Base-by-base conservation (phyloP, 352 stramenopile genomes). In the Globisporangium nagaii region DNA sequence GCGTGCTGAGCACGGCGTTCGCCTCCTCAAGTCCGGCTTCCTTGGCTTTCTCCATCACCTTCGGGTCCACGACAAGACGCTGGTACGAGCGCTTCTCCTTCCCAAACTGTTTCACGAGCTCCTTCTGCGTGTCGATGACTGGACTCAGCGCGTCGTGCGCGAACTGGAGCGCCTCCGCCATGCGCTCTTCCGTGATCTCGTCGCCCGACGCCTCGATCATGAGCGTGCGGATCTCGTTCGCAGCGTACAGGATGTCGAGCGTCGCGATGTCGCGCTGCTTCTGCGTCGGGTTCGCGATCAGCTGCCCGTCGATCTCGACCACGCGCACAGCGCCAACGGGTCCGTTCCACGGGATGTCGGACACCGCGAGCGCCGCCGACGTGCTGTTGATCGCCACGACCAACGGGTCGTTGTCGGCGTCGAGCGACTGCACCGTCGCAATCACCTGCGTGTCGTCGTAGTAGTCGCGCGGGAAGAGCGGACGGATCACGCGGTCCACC, bases 401-500 rank as follows among this genome's bases (percentile, higher is more conserved):
- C 8, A 96, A 75, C 30, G 86, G 78, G 57, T 97, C 88, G 54
- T 94, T 91, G 53, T 84, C 66, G 6, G 78, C 59, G 48, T 96
- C 87, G 25, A 92, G 75, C 35, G 85, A 93, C 58, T 97, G 86
- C 53, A 97, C 86, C 1, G 86, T 97, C 31, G 84, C 81, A 27
- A 94, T 78, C 44, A 99, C 66, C 71, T 99, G 97, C 46, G 96
- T 98, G 66, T 98, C 93, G 44, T 98, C 87, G 44, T 78, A 87
- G 75, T 93, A 99, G 42, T 97, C 95, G 25, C 92, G 77, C 9
- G 92, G 86, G 63, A 99, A 97, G 11, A 98, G 72, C 34, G 96
- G 96, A 12, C 96, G 87, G 42, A 99, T 77, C 6, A 96, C 93
- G 55, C 96, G 84, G 72, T 99, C 96, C 47, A 99, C 95, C 22